Evolutionary conservation across 176 grass and related monocot species (phyloP).

Genomic region (Bothriochloa decipiens): DNA sequence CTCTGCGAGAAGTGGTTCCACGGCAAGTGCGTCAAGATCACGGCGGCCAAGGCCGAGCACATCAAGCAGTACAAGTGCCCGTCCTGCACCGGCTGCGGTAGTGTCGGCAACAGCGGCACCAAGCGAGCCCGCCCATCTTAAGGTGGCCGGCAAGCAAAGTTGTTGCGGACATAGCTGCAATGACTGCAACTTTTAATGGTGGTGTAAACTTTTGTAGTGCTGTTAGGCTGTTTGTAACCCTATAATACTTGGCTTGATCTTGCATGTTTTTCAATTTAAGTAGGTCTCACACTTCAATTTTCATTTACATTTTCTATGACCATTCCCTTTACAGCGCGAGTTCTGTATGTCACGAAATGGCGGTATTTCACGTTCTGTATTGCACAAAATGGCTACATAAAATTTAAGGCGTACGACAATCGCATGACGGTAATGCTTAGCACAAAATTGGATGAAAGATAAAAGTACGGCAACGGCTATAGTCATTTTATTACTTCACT

Average conservation of each 20-base stretch:
- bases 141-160: neutral
- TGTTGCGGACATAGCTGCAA: constrained; percentile 5
- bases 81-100: constrained; percentile 56
- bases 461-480: too few species aligned
- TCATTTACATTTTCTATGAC: too few species aligned
- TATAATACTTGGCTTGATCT: constrained; percentile 3
- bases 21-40: constrained; percentile 95
- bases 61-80: constrained; percentile 99
- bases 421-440: too few species aligned
- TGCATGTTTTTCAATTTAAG: neutral
- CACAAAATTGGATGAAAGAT: too few species aligned
- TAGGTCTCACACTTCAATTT: too few species aligned
- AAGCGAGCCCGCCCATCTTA: constrained; percentile 64
- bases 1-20: constrained; percentile 99
- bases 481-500: too few species aligned
- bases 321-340: too few species aligned
- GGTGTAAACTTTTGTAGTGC: neutral
- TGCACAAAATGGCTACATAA: too few species aligned
- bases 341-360: too few species aligned
- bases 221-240: constrained; percentile 19
- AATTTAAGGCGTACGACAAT: too few species aligned
- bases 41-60: constrained; percentile 91
- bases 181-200: too few species aligned
- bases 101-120: constrained; percentile 43
- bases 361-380: too few species aligned